These are phyloP conservation scores for Naematelia encephala DNA, from an alignment of 768 basidiomycete species.

Conservation along the genomic window DNA sequence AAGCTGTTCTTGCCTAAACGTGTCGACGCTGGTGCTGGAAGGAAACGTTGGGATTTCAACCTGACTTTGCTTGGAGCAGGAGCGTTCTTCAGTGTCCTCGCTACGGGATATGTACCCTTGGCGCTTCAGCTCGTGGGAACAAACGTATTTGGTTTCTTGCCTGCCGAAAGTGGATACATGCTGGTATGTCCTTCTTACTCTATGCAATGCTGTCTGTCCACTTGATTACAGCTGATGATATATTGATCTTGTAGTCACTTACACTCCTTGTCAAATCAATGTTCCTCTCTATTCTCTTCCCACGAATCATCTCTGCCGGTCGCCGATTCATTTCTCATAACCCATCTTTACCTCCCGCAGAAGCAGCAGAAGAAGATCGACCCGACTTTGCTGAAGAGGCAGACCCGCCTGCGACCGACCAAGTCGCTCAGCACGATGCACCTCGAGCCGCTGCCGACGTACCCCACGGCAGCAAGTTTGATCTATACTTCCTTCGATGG, in stretches of 20 bases:
- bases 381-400: conserved; percentile 23
- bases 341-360: conserved; percentile 8
- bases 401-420: conserved; percentile 19
- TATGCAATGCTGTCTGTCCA: background rate
- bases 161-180: conserved; percentile 31
- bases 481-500: conserved; percentile 45
- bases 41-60: conserved; percentile 24
- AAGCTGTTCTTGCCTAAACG: conserved; percentile 38
- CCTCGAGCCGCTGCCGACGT: conserved; percentile 24
- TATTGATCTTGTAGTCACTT: conserved; percentile 18
- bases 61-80: conserved; percentile 40
- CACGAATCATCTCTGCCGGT: conserved; percentile 30
- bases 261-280: conserved; percentile 32
- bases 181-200: conserved; percentile 27
- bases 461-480: conserved; percentile 41
- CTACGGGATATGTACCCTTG: conserved; percentile 43
- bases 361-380: conserved; percentile 11
- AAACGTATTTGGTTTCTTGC: conserved; percentile 43
- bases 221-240: background rate
- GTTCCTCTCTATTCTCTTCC: conserved; percentile 42
- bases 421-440: conserved; percentile 16
- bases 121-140: conserved; percentile 44
- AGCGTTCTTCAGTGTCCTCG: conserved; percentile 42
- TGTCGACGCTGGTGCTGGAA: conserved; percentile 10
- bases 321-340: conserved; percentile 16